These are phyloP conservation scores for Perkinsus olseni DNA, from an alignment of 169 alveolate species.

Conservation along the genomic window DNA sequence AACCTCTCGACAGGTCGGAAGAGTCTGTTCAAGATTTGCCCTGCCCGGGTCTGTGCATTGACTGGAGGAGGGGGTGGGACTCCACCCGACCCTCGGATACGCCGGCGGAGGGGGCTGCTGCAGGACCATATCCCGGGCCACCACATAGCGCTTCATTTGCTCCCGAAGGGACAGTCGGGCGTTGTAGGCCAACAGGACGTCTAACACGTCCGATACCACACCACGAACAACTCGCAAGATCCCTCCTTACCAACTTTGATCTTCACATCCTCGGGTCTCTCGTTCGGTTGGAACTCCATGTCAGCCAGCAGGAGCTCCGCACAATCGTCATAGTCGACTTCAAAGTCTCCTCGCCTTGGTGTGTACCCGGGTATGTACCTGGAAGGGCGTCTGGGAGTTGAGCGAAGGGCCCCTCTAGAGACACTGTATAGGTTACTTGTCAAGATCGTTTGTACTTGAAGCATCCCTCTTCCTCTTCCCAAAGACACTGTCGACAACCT, in stretches of 20 bases:
- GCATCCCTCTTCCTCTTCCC: neutral
- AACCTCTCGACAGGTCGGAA: neutral
- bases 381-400: no score
- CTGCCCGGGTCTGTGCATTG: neutral
- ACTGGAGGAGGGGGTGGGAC: neutral
- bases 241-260: neutral
- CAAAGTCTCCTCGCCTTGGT: neutral
- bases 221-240: no score
- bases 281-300: neutral
- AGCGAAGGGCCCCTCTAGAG: no score
- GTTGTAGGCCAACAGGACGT: neutral
- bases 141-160: neutral
- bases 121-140: neutral
- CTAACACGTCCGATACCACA: neutral
- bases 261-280: neutral
- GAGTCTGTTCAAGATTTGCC: neutral
- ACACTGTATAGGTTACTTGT: neutral
- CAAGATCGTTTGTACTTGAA: neutral
- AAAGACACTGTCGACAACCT: neutral
- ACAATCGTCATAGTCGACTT: neutral
- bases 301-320: neutral
- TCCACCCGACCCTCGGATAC: neutral
- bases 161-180: neutral
- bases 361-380: neutral
- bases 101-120: neutral